Percentiles rank a stretch among this genome's conserved stretches.
These are phyloP conservation scores for Phytophthora niederhauseri DNA, from an alignment of 352 stramenopile species.

Conservation along the genomic window DNA sequence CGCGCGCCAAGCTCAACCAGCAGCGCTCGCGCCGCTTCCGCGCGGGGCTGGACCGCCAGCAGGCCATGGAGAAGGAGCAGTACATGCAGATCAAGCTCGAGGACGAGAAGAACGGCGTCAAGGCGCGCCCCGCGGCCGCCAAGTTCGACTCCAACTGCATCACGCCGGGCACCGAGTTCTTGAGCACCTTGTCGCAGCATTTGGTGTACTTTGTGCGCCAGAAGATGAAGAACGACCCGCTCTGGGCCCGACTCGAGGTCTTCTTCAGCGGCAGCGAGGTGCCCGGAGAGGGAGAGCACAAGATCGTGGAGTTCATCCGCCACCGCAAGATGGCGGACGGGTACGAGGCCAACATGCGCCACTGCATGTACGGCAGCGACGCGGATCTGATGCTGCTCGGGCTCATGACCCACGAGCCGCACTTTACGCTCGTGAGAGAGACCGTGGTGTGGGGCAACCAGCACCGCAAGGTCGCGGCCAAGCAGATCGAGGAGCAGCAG, in stretches of 20 bases:
- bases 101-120: conserved; percentile 73
- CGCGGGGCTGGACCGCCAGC: conserved; percentile 79
- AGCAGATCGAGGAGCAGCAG: conserved; percentile 95
- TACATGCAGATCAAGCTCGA: conserved; percentile 75
- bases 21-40: conserved; percentile 97
- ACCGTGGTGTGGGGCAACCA: conserved; percentile 95
- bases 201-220: conserved; percentile 94
- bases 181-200: conserved; percentile 94
- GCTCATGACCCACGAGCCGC: conserved; percentile 97
- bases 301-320: conserved; percentile 99
- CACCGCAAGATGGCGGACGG: conserved; percentile 89
- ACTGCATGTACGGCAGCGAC: conserved; percentile 99
- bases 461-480: conserved; percentile 61
- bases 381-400: conserved; percentile 99
- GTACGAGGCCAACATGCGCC: conserved; percentile 96
- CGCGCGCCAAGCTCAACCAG: conserved; percentile 99
- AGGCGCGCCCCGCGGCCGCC: conserved; percentile 33
- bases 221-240: conserved; percentile 96
- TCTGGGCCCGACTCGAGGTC: conserved; percentile 96
- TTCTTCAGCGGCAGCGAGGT: conserved; percentile 98
- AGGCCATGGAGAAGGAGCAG: conserved; percentile 69
- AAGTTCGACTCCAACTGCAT: conserved; percentile 99
- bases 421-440: conserved; percentile 99
- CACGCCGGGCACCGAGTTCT: conserved; percentile 99
- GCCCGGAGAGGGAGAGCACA: conserved; percentile 99